Evolutionary conservation across 352 stramenopile genomes (phyloP), one percentile per base, ranked within the genome.

Genomic region (Phytophthora quininea): DNA sequence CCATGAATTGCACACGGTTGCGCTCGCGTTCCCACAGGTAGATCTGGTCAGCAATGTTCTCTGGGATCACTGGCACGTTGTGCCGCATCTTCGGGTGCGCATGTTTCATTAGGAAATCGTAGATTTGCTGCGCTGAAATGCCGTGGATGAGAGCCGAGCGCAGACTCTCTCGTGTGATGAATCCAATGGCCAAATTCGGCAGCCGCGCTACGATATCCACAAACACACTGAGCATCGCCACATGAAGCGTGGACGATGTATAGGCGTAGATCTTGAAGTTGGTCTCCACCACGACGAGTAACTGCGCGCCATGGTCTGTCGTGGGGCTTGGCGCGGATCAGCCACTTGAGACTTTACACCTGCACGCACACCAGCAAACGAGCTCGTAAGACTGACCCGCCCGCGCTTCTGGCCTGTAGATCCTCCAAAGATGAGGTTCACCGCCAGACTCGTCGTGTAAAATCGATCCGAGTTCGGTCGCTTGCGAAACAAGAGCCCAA

Each of bases 181-280:
- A 93, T 10, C 90, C 91, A 48, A 97, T 91, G n/a, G 95, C 89
- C 32, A 97, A 54, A 67, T 98, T 98, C 3, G 91, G 91, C 38
- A 98, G 71, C 7, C 90, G 83, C n/a, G 85, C 89, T 30, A 95
- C 89, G 42, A 97, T 92, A 58, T 97, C 90, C 8, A 96, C 83
- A 65, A 98, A 98, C 47, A 98, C 88, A 58, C 79, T 93, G 47
- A 98, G 80, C 91, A 98, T 98, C n/a, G 90, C 91, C 37, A 97
- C 82, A 68, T 98, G 92, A 54, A 98, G 77, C 19, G 89, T 92
- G 29, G 89, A 97, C 33, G 77, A 71, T 19, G 92, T 97, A 79
- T 98, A 98, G 8, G 89, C 89, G 67, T 97, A 96, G 7, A 97
- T 71, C 73, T 98, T 96, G 68, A 97, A 98, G 63, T 98, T 98